Evolutionary conservation across 2,329 filamentous ascomycete species (phyloP).

Genomic region (Aspergillus sp.): DNA sequence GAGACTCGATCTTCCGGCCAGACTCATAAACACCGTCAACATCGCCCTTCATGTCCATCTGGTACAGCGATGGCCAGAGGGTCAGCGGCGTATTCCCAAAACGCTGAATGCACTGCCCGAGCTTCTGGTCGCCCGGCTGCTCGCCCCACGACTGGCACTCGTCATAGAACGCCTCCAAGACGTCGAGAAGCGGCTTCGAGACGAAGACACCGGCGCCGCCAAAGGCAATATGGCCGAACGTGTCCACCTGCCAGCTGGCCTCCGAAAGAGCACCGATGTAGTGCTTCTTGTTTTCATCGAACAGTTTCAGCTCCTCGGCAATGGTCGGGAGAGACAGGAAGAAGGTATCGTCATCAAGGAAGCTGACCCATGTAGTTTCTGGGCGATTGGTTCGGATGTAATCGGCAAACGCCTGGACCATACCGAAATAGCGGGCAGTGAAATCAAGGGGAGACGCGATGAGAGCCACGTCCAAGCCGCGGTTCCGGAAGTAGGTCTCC

Average conservation of each 20-base stretch:
- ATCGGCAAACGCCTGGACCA: constrained; percentile 32
- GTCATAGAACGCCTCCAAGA: constrained; percentile 30
- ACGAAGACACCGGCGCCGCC: constrained; percentile 38
- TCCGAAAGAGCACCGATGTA: constrained; percentile 37
- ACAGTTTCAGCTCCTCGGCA: constrained; percentile 30
- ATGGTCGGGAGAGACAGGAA: constrained; percentile 32
- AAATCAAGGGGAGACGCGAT: constrained; percentile 32
- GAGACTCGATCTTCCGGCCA: constrained; percentile 33
- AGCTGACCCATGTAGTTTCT: constrained; percentile 34
- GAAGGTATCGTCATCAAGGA: constrained; percentile 38
- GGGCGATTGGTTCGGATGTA: constrained; percentile 30
- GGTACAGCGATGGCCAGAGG: constrained; percentile 34
- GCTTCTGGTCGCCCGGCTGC: constrained; percentile 37
- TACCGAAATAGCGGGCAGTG: constrained; percentile 35
- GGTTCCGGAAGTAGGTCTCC: constrained; percentile 33
- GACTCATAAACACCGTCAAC: constrained; percentile 37
- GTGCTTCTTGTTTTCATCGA: constrained; percentile 32
- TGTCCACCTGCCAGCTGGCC: constrained; percentile 35
- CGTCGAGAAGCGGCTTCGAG: constrained; percentile 31
- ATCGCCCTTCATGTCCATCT: constrained; percentile 36
- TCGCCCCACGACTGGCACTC: constrained; percentile 35
- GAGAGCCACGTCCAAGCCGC: constrained; percentile 32
- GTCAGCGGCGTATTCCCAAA: constrained; percentile 32
- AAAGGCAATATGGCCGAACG: constrained; percentile 36
- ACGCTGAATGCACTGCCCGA: constrained; percentile 34